Evolutionary conservation across 2,329 filamentous ascomycete genomes (phyloP).

Genomic region (Penicillium thymicola): DNA sequence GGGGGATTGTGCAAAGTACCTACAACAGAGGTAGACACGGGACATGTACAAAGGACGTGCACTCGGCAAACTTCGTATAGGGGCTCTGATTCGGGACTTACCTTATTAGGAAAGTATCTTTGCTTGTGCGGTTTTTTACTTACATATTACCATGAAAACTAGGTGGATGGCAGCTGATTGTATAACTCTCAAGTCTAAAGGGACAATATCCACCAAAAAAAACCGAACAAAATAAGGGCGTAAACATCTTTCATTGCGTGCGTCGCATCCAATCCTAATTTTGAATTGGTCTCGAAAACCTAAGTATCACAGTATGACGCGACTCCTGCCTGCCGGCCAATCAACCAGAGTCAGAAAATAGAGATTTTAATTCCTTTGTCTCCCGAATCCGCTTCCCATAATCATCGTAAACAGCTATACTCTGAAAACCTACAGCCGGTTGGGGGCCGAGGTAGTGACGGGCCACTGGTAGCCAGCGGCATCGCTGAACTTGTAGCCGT

Average conservation of each 20-base stretch:
- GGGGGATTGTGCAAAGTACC: background rate
- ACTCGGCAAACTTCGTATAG: background rate
- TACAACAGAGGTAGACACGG: background rate
- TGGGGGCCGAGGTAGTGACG: conserved; percentile 65
- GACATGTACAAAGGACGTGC: background rate
- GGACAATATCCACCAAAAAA: background rate
- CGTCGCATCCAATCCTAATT: conserved; percentile 11
- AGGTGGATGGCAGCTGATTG: background rate
- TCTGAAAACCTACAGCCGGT: conserved; percentile 67
- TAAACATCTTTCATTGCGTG: conserved; percentile 16
- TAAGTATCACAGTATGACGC: conserved; percentile 12
- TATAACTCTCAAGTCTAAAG: background rate
- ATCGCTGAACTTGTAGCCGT: conserved; percentile 98
- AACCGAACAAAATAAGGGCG: conserved; percentile 1
- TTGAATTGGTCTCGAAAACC: conserved; percentile 1
- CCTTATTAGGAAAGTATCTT: background rate
- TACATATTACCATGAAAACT: background rate
- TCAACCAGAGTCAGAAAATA: conserved; percentile 10
- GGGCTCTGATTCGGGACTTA: background rate
- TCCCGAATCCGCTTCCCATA: conserved; percentile 21
- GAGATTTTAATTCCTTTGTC: conserved; percentile 26
- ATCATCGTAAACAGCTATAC: conserved; percentile 24
- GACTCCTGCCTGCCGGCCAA: conserved; percentile 12
- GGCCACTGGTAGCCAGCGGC: conserved; percentile 95
- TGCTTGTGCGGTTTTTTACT: background rate